Evolutionary conservation across 345 rosid genomes (phyloP).

Genomic region (Populus pruinosa): DNA sequence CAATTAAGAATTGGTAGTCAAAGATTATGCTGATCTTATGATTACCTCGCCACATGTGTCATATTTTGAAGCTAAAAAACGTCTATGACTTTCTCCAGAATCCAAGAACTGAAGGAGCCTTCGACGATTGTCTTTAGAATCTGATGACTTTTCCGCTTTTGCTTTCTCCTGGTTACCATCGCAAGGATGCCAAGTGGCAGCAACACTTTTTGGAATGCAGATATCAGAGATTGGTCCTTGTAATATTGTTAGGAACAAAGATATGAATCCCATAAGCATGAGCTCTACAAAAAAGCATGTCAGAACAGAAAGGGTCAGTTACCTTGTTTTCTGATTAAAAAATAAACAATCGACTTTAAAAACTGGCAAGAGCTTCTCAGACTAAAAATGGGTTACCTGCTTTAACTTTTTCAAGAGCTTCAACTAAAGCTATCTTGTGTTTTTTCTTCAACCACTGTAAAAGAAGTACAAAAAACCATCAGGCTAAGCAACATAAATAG

Average conservation of each 20-base stretch:
- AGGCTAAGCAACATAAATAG: background rate
- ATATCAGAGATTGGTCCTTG: conserved; percentile 44
- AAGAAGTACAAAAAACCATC: background rate
- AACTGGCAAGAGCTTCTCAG: conserved; percentile 3
- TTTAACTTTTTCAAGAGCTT: conserved; percentile 90
- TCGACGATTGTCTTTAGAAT: conserved; percentile 25
- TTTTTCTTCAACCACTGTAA: conserved; percentile 67
- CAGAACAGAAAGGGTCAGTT: background rate
- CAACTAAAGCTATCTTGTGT: conserved; percentile 63
- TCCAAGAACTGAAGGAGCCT: conserved; percentile 41
- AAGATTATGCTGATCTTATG: background rate
- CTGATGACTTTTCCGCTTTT: background rate
- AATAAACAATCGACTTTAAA: too few species aligned
- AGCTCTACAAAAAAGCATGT: conserved; percentile 42
- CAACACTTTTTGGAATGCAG: conserved; percentile 45
- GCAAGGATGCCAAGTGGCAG: conserved; percentile 73
- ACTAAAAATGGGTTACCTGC: conserved; percentile 46
- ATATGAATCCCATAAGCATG: conserved; percentile 77
- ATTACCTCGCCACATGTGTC: conserved; percentile 50
- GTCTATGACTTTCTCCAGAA: conserved; percentile 32
- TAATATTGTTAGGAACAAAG: conserved; percentile 50
- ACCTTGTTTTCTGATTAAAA: background rate
- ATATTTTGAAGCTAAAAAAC: conserved; percentile 39
- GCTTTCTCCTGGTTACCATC: background rate
- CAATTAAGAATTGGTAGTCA: background rate